Conservation (phyloP, 2,329 filamentous ascomycete genomes). For the Cryphonectria radicalis region DNA sequence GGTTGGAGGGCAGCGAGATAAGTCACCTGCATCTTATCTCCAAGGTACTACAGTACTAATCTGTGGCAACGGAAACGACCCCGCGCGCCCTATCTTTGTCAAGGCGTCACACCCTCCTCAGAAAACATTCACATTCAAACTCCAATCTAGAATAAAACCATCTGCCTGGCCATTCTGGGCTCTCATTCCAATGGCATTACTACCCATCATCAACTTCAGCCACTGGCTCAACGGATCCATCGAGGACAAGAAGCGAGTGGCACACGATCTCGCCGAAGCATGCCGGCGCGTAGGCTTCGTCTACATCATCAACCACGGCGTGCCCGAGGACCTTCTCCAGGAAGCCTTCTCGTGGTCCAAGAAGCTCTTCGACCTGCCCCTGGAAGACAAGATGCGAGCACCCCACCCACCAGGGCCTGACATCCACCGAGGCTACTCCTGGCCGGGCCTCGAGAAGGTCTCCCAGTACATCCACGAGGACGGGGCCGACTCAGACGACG, state of each 20-base stretch:
- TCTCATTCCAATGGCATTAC: constrained; percentile 3
- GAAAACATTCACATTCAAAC: background rate
- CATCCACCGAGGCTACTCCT: constrained; percentile 33
- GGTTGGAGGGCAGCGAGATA: background rate
- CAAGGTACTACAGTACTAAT: constrained; percentile 7
- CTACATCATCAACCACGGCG: constrained; percentile 41
- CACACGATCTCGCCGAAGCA: constrained; percentile 32
- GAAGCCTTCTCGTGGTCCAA: constrained; percentile 40
- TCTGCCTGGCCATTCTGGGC: background rate
- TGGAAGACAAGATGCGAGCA: constrained; percentile 42
- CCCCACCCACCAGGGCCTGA: constrained; percentile 38
- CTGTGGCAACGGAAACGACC: constrained; percentile 6
- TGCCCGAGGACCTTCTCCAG: constrained; percentile 41
- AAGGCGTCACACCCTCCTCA: background rate
- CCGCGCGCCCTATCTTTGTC: constrained; percentile 18
- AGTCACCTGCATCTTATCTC: constrained; percentile 10
- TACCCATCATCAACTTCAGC: constrained; percentile 29
- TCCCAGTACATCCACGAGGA: constrained; percentile 32
- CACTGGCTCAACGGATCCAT: constrained; percentile 23
- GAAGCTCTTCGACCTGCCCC: constrained; percentile 38
- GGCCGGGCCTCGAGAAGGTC: constrained; percentile 34
- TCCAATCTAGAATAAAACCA: background rate
- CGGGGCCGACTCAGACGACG: constrained; percentile 22
- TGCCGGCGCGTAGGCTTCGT: constrained; percentile 41
- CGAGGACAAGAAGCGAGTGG: constrained; percentile 18